phyloP scores from a whole-genome alignment of 2,329 filamentous ascomycete genomes.

The Fusarium aywerte region DNA sequence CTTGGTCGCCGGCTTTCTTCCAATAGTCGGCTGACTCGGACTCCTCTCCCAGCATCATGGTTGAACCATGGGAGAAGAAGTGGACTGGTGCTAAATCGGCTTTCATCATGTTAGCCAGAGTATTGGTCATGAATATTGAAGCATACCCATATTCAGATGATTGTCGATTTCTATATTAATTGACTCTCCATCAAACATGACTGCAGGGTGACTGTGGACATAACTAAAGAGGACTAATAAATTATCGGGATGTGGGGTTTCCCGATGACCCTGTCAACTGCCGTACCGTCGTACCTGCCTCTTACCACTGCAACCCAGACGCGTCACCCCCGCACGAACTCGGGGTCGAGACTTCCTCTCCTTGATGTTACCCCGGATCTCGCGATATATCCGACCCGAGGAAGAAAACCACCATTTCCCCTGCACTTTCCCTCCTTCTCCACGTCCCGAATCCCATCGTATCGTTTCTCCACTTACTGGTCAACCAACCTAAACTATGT shows the following conservation, averaged over 20 bases:
- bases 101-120: conserved; percentile 4
- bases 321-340: conserved; percentile 12
- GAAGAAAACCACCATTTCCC: conserved; percentile 15
- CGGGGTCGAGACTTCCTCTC: background rate
- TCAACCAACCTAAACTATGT: conserved; percentile 1
- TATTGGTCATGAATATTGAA: no score
- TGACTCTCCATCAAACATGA: rapidly evolving
- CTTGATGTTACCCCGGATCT: background rate
- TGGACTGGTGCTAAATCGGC: conserved; percentile 35
- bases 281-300: background rate
- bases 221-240: background rate
- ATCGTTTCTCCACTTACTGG: conserved; percentile 10
- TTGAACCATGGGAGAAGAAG: conserved; percentile 43
- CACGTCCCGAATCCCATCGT: conserved; percentile 22
- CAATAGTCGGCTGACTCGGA: conserved; percentile 36
- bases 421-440: conserved; percentile 3
- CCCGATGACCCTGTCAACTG: background rate
- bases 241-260: conserved; percentile 22
- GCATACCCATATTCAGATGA: conserved; percentile 5
- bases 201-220: background rate
- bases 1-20: conserved; percentile 41
- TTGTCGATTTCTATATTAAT: conserved; percentile 7
- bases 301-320: background rate
- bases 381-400: conserved; percentile 18
- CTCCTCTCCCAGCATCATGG: conserved; percentile 44